Conservation (phyloP, 805 yeast species). For the Saccharomycopsis fibuligera region DNA sequence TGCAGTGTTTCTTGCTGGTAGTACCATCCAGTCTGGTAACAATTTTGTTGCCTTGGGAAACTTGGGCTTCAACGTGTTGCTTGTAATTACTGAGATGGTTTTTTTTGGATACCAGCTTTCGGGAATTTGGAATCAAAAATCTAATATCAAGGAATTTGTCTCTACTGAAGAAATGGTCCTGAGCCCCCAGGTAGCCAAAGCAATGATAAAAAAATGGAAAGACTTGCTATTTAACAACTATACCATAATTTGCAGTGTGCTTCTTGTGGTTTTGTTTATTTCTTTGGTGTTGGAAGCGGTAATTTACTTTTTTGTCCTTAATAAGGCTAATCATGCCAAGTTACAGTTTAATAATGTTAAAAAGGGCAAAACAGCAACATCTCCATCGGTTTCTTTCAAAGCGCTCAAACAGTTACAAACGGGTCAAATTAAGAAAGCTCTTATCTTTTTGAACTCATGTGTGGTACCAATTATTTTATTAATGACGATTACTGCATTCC, state of each 20-base stretch:
- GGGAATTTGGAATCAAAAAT: neutral
- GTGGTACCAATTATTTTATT: neutral
- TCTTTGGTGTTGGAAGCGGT: neutral
- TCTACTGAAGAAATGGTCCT: too few species aligned
- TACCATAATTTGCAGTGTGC: neutral
- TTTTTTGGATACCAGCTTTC: neutral
- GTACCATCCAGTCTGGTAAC: neutral
- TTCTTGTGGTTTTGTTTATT: neutral
- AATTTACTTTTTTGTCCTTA: neutral
- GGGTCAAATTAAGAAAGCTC: neutral
- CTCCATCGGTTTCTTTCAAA: neutral
- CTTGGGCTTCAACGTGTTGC: neutral
- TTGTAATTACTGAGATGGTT: neutral
- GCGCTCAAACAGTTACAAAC: neutral
- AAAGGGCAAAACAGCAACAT: neutral
- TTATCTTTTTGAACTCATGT: neutral
- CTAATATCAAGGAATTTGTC: neutral
- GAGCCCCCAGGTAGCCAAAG: too few species aligned
- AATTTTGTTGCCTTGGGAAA: slow-evolving; percentile 1
- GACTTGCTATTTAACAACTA: neutral
- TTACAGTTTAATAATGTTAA: too few species aligned
- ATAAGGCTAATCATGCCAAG: neutral
- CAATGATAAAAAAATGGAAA: too few species aligned
- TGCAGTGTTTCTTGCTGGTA: neutral
- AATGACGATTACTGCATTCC: neutral